phyloP scores from a whole-genome alignment of 1,284 basidiomycete species.

The Somion occarium region DNA sequence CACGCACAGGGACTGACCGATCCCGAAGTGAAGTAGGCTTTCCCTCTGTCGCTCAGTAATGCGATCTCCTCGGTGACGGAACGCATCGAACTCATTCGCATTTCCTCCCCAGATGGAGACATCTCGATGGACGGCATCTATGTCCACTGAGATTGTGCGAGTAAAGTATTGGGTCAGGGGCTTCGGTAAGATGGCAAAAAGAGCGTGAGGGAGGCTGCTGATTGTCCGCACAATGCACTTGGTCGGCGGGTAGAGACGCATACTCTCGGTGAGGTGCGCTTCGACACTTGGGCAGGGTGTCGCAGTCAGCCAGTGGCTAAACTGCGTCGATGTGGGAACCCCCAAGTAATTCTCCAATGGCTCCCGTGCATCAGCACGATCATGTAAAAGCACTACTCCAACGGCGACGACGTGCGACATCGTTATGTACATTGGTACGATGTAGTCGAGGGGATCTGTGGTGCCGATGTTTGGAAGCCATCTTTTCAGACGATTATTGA shows the following conservation, averaged over 20 bases:
- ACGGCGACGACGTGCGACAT: slow-evolving; percentile 56
- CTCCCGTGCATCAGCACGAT: slow-evolving; percentile 19
- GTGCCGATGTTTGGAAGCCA: slow-evolving; percentile 32
- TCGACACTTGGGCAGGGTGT: slow-evolving; percentile 1
- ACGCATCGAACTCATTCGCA: slow-evolving; percentile 36
- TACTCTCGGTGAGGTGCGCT: slow-evolving; percentile 9
- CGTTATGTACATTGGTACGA: slow-evolving; percentile 56
- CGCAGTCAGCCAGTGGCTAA: slow-evolving; percentile 15
- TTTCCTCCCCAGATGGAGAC: slow-evolving; percentile 20
- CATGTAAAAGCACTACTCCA: slow-evolving; percentile 33
- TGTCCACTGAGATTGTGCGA: slow-evolving; percentile 31
- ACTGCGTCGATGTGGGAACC: slow-evolving; percentile 32
- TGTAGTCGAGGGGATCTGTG: slow-evolving; percentile 40
- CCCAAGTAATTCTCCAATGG: slow-evolving; percentile 36
- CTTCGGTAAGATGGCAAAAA: slow-evolving; percentile 4
- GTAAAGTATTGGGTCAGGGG: slow-evolving; percentile 9
- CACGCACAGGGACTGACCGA: slow-evolving; percentile 36
- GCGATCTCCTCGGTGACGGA: slow-evolving; percentile 28
- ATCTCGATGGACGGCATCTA: slow-evolving; percentile 37
- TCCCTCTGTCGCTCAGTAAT: slow-evolving; percentile 17
- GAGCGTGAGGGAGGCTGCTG: slow-evolving; percentile 11
- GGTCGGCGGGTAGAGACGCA: slow-evolving; percentile 15
- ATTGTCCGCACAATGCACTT: slow-evolving; percentile 6
- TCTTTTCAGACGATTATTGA: slow-evolving; percentile 23
- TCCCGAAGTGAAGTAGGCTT: slow-evolving; percentile 40